Base-by-base conservation (phyloP, 1,139 yeast genomes). In the Eremothecium cymbalariae region DNA sequence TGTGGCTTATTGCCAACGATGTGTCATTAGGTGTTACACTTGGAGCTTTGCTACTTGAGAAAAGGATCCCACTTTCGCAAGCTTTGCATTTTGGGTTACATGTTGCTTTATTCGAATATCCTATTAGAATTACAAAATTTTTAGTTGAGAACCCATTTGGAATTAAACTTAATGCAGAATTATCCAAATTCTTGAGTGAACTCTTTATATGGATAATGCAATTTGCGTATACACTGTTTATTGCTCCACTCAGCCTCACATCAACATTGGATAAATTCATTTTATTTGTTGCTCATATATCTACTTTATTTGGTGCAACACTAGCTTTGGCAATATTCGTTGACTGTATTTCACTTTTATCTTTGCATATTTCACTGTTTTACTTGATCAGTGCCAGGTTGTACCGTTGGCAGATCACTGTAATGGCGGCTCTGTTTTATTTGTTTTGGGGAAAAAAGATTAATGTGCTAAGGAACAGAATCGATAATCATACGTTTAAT, bases 141-240 rank as follows among this genome's bases (percentile, higher is more conserved):
- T 66, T 93, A 22, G 85, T 88, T 62, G 73, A 73, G 45, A 83
- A 90, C 54, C 98, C 98, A 0, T 95, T 94, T 7, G 98, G 98
- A 2, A 77, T 93, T 51, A 93, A 93, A 53, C 69, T 93, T 39
- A 93, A 93, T 57, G 78, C 76, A 38, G 96, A 86, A 51, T 65
- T 93, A 22, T 88, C 96, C 0, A 69, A 67, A 18, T 93, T 93
- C 50, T 68, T 88, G 55, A 95, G 95, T 16, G 95, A 86, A 39
- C 62, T 93, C 33, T 81, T 82, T 46, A 54, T 81, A 18, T 90
- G 96, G 96, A 81, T 88, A 6, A 68, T 88, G 29, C 73, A 72
- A 36, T 72, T 80, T 46, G 84, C 94, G 81, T 70, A 70, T 40
- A 19, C 40, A 4, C 31, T 45, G 1, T 40, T 62, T 15, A 48